Conservation (phyloP, 2,329 filamentous ascomycete genomes). For the Colletotrichum truncatum region DNA sequence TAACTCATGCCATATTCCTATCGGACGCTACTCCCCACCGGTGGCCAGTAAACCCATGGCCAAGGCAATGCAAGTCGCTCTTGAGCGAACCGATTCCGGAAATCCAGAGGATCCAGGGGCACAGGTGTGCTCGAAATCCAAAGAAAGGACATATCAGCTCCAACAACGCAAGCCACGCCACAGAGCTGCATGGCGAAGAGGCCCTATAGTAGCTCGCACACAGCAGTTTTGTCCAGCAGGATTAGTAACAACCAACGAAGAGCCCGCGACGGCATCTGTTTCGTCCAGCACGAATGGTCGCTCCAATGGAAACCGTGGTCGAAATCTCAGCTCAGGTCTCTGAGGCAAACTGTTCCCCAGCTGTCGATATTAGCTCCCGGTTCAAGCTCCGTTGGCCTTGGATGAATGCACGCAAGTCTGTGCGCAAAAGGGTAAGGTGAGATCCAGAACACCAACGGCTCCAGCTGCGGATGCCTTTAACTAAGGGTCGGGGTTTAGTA, state of each 20-base stretch:
- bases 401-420: not conserved
- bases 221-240: not conserved
- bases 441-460: not conserved
- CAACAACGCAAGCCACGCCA: conserved; percentile 13
- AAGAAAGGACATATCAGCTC: not conserved
- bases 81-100: not conserved
- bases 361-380: not conserved
- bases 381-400: not conserved
- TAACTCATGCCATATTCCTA: not conserved
- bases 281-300: not conserved
- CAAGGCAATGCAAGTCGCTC: not conserved
- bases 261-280: not conserved
- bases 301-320: not conserved
- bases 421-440: not conserved
- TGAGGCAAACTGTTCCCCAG: not conserved
- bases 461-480: not conserved
- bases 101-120: not conserved
- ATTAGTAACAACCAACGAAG: not conserved
- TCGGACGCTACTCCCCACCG: too few relatives aligned
- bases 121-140: not conserved
- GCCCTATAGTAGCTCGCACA: not conserved
- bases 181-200: not conserved
- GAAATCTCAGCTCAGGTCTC: not conserved
- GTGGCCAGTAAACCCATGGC: too few relatives aligned
- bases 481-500: not conserved